phyloP scores from a whole-genome alignment of 2,329 filamentous ascomycete species.

The Camptophora hylomeconis region DNA sequence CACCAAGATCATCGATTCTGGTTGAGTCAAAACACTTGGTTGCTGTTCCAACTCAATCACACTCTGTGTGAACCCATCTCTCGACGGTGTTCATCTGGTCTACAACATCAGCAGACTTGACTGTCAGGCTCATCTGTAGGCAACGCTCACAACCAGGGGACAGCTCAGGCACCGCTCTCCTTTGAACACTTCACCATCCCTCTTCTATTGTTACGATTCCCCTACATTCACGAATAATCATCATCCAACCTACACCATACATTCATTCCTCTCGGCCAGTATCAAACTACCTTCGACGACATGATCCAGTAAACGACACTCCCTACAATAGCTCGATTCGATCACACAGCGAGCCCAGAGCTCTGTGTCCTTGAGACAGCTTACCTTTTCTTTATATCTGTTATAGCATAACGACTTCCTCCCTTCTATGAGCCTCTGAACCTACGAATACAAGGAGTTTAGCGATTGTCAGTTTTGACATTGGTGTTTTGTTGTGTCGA shows the following conservation, averaged over 20 bases:
- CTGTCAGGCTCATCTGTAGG: no score
- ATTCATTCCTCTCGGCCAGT: conserved; percentile 6
- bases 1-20: no score
- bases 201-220: conserved; percentile 1
- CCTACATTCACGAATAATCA: conserved; percentile 4
- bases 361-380: conserved; percentile 16
- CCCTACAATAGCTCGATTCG: conserved; percentile 14
- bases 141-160: no score
- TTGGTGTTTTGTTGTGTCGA: conserved; percentile 11
- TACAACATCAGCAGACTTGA: no score
- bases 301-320: conserved; percentile 17
- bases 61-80: no score
- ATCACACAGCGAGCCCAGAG: conserved; percentile 17
- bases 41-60: no score
- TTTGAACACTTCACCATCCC: conserved; percentile 1
- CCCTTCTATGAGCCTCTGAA: conserved; percentile 18
- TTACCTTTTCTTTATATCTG: conserved; percentile 12
- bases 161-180: no score
- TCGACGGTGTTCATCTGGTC: no score
- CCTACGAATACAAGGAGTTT: conserved; percentile 17
- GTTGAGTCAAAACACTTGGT: no score
- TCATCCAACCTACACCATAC: conserved; percentile 1
- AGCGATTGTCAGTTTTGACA: conserved; percentile 9
- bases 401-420: conserved; percentile 15
- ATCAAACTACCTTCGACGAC: conserved; percentile 10